Evolutionary conservation across 2,329 filamentous ascomycete species (phyloP).

Genomic region (Fusarium foetens): DNA sequence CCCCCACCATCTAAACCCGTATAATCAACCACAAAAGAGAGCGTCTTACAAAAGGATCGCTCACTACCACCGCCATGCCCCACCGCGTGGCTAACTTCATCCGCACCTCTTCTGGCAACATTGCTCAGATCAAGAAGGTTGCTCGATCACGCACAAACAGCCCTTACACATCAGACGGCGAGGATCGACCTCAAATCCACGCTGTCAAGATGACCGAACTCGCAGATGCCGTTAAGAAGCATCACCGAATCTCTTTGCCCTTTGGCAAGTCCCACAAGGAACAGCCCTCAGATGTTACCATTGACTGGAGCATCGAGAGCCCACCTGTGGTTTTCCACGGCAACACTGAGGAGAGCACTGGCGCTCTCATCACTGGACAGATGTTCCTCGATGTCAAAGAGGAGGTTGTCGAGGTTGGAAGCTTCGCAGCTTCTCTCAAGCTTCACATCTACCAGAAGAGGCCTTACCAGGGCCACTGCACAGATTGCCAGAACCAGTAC

Average conservation of each 20-base stretch:
- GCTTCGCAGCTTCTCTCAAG: conserved; percentile 77
- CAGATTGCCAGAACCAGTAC: conserved; percentile 76
- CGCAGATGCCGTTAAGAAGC: conserved; percentile 53
- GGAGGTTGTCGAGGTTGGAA: conserved; percentile 72
- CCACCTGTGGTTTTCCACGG: conserved; percentile 89
- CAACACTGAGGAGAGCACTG: conserved; percentile 76
- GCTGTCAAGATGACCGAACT: conserved; percentile 54
- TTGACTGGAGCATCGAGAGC: conserved; percentile 78
- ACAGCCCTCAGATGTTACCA: conserved; percentile 53
- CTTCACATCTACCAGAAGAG: conserved; percentile 81
- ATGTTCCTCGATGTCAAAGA: conserved; percentile 79
- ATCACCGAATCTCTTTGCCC: conserved; percentile 55
- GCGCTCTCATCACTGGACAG: conserved; percentile 86
- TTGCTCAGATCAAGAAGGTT: conserved; percentile 60
- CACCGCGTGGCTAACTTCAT: conserved; percentile 68
- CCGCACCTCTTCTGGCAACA: conserved; percentile 65
- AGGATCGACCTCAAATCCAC: conserved; percentile 45
- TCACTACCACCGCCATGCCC: conserved; percentile 58
- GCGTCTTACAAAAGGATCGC: conserved; percentile 32
- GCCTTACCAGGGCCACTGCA: conserved; percentile 82
- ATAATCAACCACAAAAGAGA: conserved; percentile 7
- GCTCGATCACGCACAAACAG: conserved; percentile 48
- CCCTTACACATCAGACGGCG: conserved; percentile 51
- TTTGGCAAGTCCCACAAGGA: conserved; percentile 58
- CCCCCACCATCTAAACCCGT: conserved; percentile 23